Base-by-base conservation (phyloP, 2,329 filamentous ascomycete species). In the Paramyrothecium roridum region DNA sequence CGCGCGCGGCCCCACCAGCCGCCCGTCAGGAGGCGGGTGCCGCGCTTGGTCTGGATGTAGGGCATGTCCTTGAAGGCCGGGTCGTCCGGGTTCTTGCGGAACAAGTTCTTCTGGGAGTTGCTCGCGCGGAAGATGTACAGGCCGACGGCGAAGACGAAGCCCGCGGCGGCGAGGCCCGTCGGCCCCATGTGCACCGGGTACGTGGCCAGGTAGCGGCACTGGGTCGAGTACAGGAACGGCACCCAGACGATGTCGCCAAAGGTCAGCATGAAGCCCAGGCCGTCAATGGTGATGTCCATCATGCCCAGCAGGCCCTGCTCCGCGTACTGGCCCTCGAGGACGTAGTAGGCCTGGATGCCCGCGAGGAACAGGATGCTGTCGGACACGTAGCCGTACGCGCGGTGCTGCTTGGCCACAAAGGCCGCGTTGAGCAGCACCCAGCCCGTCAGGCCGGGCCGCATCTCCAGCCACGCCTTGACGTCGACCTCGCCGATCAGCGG, bases 161-260 rank as follows among this genome's bases (percentile, higher is more conserved):
- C 72, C 13, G 96, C 86, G 10, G 78, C 80, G 0, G 80, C 72
- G 13, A 90, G 77, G 10, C 88, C 89, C 8, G 74, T 62, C 52
- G 81, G 74, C 2, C 91, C 91, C 3, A 97, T 83, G 11, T 86
- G 79, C 11, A 92, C 78, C 0, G 93, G 93, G 70, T 95, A 88
- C 10, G 89, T 81, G 1, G 91, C 83, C 3, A 97, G 85, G 70
- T 96, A 96, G 48, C 90, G 86, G 4, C 87, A 84, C 71, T 96
- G 91, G 20, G 90, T 80, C 19, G 85, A 89, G 78, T 96, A 96
- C 51, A 91, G 80, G 71, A 96, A 95, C 0, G 93, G 93, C 0
- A 96, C 83, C 93, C 93, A 96, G 59, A 88, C 89, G 4, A 96
- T 80, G 65, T 96, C 92, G 50, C 93, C 93, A 67, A 96, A 96